Percentiles rank a stretch among this genome's conserved stretches.
These are phyloP conservation scores for Yamadazyma diddensiae DNA, from an alignment of 1,139 yeast species.

Conservation along the genomic window DNA sequence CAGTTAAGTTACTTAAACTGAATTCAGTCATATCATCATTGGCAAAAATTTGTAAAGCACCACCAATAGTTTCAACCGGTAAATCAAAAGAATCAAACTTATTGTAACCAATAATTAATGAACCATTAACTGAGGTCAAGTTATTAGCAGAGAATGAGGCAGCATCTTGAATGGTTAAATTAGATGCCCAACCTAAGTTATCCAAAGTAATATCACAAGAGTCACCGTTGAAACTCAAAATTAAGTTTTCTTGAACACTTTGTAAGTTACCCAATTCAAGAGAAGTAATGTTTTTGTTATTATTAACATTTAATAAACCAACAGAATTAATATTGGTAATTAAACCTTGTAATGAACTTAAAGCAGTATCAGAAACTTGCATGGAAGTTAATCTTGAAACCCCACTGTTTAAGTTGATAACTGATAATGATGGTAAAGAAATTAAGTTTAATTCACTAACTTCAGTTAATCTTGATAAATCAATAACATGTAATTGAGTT, in stretches of 20 bases:
- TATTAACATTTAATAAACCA: constrained; percentile 40
- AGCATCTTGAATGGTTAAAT: constrained; percentile 46
- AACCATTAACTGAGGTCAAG: constrained; percentile 42
- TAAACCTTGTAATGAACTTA: constrained; percentile 36
- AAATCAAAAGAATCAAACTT: constrained; percentile 32
- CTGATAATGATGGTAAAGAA: constrained; percentile 44
- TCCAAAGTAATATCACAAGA: constrained; percentile 38
- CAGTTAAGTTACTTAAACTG: constrained; percentile 26
- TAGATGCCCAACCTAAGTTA: constrained; percentile 40
- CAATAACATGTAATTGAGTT: constrained; percentile 41
- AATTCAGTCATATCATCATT: constrained; percentile 39
- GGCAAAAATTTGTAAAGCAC: constrained; percentile 42
- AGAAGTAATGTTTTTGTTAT: constrained; percentile 42
- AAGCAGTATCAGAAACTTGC: constrained; percentile 44
- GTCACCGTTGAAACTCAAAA: constrained; percentile 44
- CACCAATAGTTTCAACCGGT: constrained; percentile 36
- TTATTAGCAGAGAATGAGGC: constrained; percentile 27
- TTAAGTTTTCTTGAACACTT: constrained; percentile 34
- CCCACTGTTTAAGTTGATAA: constrained; percentile 37
- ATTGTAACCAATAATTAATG: constrained; percentile 41
- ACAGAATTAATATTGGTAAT: constrained; percentile 30
- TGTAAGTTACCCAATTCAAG: constrained; percentile 36
- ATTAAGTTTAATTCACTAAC: constrained; percentile 33
- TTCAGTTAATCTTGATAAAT: constrained; percentile 31
- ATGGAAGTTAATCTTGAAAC: constrained; percentile 32